Evolutionary conservation across 1,284 basidiomycete genomes (phyloP).

Genomic region (Sutorius eximius): DNA sequence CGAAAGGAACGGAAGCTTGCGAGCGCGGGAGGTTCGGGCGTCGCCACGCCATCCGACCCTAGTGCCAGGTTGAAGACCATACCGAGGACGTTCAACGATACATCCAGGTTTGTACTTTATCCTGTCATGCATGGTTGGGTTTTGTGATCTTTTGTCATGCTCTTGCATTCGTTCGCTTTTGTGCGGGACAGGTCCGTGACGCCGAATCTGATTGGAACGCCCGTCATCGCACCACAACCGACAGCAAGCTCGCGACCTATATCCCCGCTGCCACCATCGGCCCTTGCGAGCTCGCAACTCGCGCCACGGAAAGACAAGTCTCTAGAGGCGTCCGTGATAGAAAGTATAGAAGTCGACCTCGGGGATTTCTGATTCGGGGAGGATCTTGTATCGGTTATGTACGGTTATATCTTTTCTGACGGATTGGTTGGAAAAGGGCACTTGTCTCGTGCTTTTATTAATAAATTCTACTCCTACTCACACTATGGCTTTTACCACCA

Average conservation of each 20-base stretch:
- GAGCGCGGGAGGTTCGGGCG: conserved; percentile 42
- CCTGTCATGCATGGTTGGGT: conserved; percentile 13
- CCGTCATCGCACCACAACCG: conserved; percentile 26
- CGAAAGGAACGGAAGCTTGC: conserved; percentile 62
- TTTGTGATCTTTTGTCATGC: conserved; percentile 5
- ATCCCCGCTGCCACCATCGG: conserved; percentile 42
- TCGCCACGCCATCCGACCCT: conserved; percentile 53
- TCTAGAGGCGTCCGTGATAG: conserved; percentile 59
- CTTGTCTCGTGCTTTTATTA: neutral
- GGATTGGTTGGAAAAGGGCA: neutral
- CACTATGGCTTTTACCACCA: neutral
- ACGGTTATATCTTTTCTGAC: neutral
- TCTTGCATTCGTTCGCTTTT: conserved; percentile 5
- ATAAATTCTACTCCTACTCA: neutral
- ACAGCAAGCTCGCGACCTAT: conserved; percentile 35
- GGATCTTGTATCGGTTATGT: neutral
- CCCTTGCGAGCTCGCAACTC: conserved; percentile 23
- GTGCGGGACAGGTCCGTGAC: conserved; percentile 47
- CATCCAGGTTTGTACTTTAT: conserved; percentile 47
- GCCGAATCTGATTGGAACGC: conserved; percentile 40
- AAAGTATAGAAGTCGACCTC: conserved; percentile 71
- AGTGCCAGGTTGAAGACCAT: conserved; percentile 62
- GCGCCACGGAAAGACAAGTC: conserved; percentile 41
- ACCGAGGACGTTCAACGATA: conserved; percentile 50
- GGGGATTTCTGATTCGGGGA: conserved; percentile 61